Conservation (phyloP, 108 stramenopile species). For the Aurantiochytrium sp. region DNA sequence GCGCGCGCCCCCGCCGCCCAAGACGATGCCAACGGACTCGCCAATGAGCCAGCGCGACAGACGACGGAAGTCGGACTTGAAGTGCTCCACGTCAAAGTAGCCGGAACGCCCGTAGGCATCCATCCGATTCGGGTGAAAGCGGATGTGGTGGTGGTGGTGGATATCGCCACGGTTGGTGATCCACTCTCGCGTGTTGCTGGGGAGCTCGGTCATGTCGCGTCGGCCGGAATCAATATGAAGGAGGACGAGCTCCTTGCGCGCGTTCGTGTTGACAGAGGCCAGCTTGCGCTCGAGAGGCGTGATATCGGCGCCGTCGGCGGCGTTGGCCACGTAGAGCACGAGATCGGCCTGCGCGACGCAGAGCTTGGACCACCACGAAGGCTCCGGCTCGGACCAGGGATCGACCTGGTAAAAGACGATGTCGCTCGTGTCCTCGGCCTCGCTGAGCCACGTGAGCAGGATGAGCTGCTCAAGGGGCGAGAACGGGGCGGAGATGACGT, state of each 20-base stretch:
- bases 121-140: not conserved
- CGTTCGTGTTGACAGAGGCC: constrained; percentile 13
- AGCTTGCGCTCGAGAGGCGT: constrained; percentile 20
- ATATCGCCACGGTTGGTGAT: constrained; percentile 19
- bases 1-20: constrained; percentile 44
- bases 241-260: constrained; percentile 16
- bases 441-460: constrained; percentile 24
- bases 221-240: not conserved
- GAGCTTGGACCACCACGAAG: constrained; percentile 34
- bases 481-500: not conserved
- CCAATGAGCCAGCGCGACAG: constrained; percentile 34
- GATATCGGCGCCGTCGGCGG: constrained; percentile 30
- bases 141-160: constrained; percentile 33
- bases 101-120: not conserved
- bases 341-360: constrained; percentile 1
- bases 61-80: constrained; percentile 19
- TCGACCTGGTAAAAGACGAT: constrained; percentile 37
- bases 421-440: constrained; percentile 32
- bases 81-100: not conserved
- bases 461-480: not conserved
- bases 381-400: not conserved
- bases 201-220: not conserved
- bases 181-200: constrained; percentile 32
- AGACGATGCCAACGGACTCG: constrained; percentile 37
- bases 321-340: constrained; percentile 31